A percentile compares a stretch with the other conserved stretches of the same genome.
Conservation (phyloP, 2,329 filamentous ascomycete species). For the Sporothrix sp. region DNA sequence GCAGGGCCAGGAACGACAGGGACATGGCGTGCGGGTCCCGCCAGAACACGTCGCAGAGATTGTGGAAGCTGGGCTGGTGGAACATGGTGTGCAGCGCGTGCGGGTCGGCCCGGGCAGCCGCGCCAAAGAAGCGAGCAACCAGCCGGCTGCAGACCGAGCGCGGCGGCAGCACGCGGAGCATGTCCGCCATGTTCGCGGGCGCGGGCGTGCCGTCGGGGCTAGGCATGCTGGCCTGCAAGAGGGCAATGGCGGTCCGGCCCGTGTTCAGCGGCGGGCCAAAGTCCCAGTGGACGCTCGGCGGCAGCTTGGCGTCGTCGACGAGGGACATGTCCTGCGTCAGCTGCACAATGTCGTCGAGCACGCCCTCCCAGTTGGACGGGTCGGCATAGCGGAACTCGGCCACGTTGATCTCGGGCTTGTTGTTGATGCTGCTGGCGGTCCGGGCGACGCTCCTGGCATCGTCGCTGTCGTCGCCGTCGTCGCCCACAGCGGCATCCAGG, state of each 20-base stretch:
- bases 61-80: conserved; percentile 23
- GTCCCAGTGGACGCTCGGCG: background rate
- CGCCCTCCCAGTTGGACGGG: conserved; percentile 24
- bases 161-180: conserved; percentile 19
- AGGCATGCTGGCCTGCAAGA: too few relatives aligned
- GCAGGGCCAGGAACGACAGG: conserved; percentile 22
- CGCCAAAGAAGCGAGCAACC: conserved; percentile 22
- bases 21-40: conserved; percentile 12
- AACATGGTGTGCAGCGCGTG: conserved; percentile 21
- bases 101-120: conserved; percentile 16
- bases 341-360: conserved; percentile 19
- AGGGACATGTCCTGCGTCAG: conserved; percentile 14
- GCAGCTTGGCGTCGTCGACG: background rate
- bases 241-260: too few relatives aligned
- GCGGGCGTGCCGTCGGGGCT: conserved; percentile 15
- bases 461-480: background rate
- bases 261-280: conserved; percentile 10
- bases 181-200: conserved; percentile 13
- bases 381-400: conserved; percentile 22
- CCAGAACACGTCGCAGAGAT: conserved; percentile 25
- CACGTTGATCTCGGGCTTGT: conserved; percentile 9
- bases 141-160: conserved; percentile 18
- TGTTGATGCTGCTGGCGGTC: background rate
- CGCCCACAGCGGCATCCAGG: background rate
- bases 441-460: background rate